Percentiles rank a stretch among this genome's conserved stretches.
These are phyloP conservation scores for Physocladia obscura DNA, from an alignment of 192 early-diverging fungal genomes.

Conservation along the genomic window DNA sequence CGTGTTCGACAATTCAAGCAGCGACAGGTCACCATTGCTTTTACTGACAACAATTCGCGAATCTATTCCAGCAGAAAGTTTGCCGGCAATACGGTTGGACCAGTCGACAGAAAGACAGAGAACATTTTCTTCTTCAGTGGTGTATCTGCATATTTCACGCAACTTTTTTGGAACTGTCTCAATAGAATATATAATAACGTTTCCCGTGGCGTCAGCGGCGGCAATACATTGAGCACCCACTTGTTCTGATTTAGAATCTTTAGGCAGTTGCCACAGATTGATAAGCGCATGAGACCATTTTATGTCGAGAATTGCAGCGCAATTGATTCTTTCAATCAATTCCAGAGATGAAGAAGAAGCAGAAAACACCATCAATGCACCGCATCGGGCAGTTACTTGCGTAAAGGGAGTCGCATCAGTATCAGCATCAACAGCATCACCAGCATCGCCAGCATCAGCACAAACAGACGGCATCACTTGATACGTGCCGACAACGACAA, in stretches of 20 bases:
- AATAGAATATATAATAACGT: slow-evolving; percentile 26
- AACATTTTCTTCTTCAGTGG: slow-evolving; percentile 48
- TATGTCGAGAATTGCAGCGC: slow-evolving; percentile 49
- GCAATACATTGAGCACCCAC: slow-evolving; percentile 2
- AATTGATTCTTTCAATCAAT: background rate
- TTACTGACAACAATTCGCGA: slow-evolving; percentile 64
- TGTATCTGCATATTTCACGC: background rate
- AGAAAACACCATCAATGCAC: slow-evolving; percentile 67
- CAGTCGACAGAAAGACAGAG: slow-evolving; percentile 89
- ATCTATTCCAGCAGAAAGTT: background rate
- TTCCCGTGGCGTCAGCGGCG: slow-evolving; percentile 33
- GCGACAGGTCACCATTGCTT: slow-evolving; percentile 70
- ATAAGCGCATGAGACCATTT: slow-evolving; percentile 46
- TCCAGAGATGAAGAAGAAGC: too few species aligned
- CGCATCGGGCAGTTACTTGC: slow-evolving; percentile 59
- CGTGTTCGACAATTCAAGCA: slow-evolving; percentile 36
- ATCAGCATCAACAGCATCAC: too few species aligned
- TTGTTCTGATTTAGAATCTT: too few species aligned
- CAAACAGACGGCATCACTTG: too few species aligned
- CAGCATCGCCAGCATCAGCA: background rate
- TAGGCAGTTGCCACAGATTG: too few species aligned
- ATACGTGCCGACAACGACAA: slow-evolving; percentile 54
- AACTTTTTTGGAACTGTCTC: background rate
- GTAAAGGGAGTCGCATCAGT: too few species aligned
- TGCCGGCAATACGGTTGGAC: slow-evolving; percentile 63